Conservation (phyloP, 2,329 filamentous ascomycete species). For the Knoxdaviesia capensis region DNA sequence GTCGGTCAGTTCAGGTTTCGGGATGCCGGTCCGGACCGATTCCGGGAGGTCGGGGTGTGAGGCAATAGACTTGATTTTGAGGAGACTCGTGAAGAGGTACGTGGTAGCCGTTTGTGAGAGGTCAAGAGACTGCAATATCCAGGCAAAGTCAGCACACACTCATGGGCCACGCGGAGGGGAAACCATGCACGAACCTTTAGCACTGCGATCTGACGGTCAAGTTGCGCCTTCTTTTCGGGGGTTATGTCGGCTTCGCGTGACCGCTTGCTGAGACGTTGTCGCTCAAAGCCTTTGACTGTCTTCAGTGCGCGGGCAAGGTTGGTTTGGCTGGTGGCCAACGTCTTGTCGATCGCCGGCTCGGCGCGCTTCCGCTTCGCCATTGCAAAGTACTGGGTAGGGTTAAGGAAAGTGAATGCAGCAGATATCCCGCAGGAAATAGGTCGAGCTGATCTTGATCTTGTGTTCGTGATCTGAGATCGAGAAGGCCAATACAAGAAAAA, state of each 20-base stretch:
- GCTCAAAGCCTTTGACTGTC: constrained; percentile 54
- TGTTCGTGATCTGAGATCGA: no score
- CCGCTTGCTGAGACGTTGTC: constrained; percentile 51
- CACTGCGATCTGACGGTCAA: constrained; percentile 39
- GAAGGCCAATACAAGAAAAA: neutral
- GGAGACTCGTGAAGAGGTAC: constrained; percentile 32
- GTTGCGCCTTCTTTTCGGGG: constrained; percentile 30
- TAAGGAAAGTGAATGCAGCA: no score
- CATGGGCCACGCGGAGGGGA: neutral
- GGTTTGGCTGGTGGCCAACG: constrained; percentile 33
- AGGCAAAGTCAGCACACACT: constrained; percentile 2
- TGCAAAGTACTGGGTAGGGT: neutral
- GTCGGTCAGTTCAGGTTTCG: constrained; percentile 29
- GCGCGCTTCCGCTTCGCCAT: constrained; percentile 41
- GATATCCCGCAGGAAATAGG: no score
- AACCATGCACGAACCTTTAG: constrained; percentile 22
- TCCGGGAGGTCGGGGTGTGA: constrained; percentile 28
- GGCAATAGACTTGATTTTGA: constrained; percentile 31
- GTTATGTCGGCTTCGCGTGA: constrained; percentile 24
- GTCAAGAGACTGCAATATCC: constrained; percentile 27
- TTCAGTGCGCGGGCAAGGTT: constrained; percentile 49
- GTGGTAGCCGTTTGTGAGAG: constrained; percentile 35
- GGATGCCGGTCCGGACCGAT: constrained; percentile 22
- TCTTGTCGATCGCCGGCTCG: constrained; percentile 24
- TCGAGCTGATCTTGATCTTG: no score